Base-by-base conservation (phyloP, 495 filamentous ascomycete genomes). In the Penicillium desertorum region DNA sequence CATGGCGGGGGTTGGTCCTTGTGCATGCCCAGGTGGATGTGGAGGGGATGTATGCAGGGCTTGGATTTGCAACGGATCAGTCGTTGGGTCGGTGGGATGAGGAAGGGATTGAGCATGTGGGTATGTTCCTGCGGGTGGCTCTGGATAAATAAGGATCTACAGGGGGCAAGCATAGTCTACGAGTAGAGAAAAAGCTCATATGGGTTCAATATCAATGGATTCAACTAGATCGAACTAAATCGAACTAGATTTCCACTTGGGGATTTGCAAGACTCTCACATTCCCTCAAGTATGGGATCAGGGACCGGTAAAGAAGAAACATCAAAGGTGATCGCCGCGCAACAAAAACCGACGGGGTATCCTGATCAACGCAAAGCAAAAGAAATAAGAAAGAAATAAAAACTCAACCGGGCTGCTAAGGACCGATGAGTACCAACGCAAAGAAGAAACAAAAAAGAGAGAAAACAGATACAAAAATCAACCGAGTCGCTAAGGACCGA, bases 71-170 rank as follows among this genome's bases (percentile, higher is more conserved):
- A 60, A 67, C 79, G 8, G 91, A 96, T 72, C 76, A 83, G 65
- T 71, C 67, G 8, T 81, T 94, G 83, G 89, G 90, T 0, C 73
- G 60, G 59, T 97, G 92, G 90, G 73, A 76, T 39, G 92, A 96
- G 74, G 90, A 95, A 60, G 90, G 89, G 20, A 90, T 96, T 61
- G 77, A 81, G 62, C 92, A 96, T 80, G 81, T 92, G 29, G 90
- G 87, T 14, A 93, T 96, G 90, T 93, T 76, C 65, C 73, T 57
- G 53, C 54, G 77, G 59, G 58, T 79, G 30, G 56, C 51, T 14
- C 36, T 77, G 45, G 27, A 12, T 42, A 45, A 41, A 59, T 39
- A 44, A 14, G 4, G 32, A 39, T 37, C 34, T 41, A 42, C 50
- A 39, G 1, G n/a, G 36, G 36, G n/a, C n/a, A 17, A 17, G 6